Conservation (phyloP, 495 filamentous ascomycete species). For the Penicillium herquei region DNA sequence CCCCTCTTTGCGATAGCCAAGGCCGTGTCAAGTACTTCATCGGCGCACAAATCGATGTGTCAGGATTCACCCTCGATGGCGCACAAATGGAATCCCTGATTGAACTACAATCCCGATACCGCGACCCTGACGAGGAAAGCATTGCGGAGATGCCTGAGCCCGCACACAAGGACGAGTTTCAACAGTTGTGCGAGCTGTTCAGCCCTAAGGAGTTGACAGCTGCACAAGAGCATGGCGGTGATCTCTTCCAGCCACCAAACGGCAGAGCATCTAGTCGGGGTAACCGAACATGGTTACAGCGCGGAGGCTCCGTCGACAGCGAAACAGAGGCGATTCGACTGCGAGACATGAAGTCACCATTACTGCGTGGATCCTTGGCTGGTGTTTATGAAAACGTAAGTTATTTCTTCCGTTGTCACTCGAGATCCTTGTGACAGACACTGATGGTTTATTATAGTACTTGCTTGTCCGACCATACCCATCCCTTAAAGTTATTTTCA, state of each 20-base stretch:
- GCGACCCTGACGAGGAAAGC: conserved; percentile 18
- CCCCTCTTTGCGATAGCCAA: conserved; percentile 59
- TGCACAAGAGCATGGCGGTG: conserved; percentile 37
- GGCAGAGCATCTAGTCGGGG: neutral
- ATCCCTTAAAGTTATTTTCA: conserved; percentile 62
- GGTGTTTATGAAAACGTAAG: conserved; percentile 50
- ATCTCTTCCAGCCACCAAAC: conserved; percentile 31
- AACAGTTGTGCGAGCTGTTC: conserved; percentile 56
- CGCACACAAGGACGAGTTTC: conserved; percentile 39
- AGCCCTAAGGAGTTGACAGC: conserved; percentile 54
- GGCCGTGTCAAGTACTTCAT: conserved; percentile 61
- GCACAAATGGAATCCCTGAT: conserved; percentile 58
- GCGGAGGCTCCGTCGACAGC: conserved; percentile 26
- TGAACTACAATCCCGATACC: conserved; percentile 34
- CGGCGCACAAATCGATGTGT: conserved; percentile 61
- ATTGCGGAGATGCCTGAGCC: conserved; percentile 12
- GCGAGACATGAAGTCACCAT: conserved; percentile 22
- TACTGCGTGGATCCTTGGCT: conserved; percentile 24
- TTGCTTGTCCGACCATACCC: conserved; percentile 61
- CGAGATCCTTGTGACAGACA: too few species aligned
- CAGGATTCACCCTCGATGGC: conserved; percentile 54
- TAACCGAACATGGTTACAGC: conserved; percentile 18
- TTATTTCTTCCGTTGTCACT: neutral
- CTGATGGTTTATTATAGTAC: conserved; percentile 39
- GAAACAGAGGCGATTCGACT: conserved; percentile 25